phyloP scores from a whole-genome alignment of 768 basidiomycete species.

The Termitomyces sp. region DNA sequence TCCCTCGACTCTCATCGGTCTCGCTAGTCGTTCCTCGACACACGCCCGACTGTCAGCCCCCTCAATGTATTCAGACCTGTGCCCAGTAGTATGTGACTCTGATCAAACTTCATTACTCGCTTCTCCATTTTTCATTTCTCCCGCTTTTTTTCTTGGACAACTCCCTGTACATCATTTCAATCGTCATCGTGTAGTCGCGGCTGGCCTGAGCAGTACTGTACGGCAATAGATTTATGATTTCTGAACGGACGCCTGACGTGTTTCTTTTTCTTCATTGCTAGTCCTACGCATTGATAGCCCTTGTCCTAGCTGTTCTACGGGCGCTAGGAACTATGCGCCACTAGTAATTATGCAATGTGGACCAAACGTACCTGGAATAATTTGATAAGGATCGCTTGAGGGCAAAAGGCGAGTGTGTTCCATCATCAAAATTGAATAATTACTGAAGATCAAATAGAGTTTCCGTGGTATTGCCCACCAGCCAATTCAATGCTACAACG shows the following conservation, averaged over 20 bases:
- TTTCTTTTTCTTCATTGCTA: slow-evolving; percentile 13
- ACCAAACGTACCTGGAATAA: neutral
- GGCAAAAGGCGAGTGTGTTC: neutral
- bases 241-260: neutral
- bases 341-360: neutral
- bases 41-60: slow-evolving; percentile 33
- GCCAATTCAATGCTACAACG: too few relatives aligned
- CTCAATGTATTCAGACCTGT: slow-evolving; percentile 34
- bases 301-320: slow-evolving; percentile 30
- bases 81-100: slow-evolving; percentile 37
- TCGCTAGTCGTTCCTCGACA: too few relatives aligned
- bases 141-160: neutral
- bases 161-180: neutral
- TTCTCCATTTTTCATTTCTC: neutral
- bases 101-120: neutral
- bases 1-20: too few relatives aligned
- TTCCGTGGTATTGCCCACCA: too few relatives aligned
- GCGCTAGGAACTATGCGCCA: neutral
- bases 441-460: too few relatives aligned
- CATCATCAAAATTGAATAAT: too few relatives aligned
- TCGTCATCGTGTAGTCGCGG: slow-evolving; percentile 30
- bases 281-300: slow-evolving; percentile 34
- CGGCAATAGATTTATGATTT: slow-evolving; percentile 4
- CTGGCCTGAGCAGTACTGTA: slow-evolving; percentile 43
- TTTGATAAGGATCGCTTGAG: too few relatives aligned